phyloP scores from a whole-genome alignment of 2,329 filamentous ascomycete species.

The Grosmannia serpens region DNA sequence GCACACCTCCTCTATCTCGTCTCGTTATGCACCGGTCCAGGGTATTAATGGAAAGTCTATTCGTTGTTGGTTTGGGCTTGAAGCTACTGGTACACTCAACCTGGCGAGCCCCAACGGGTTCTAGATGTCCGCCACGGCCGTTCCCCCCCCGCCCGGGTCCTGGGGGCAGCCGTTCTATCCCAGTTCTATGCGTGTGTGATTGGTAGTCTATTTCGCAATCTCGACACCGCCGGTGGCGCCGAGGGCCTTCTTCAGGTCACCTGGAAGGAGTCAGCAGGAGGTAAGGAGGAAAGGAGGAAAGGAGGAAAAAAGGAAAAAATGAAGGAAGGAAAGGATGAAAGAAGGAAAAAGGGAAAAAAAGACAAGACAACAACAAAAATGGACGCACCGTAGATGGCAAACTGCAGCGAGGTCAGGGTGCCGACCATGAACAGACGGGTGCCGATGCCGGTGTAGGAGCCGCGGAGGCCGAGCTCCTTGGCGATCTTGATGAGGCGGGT shows the following conservation, averaged over 20 bases:
- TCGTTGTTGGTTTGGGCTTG: background rate
- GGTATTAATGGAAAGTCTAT: background rate
- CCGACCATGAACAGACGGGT: slow-evolving; percentile 46
- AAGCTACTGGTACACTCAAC: slow-evolving; percentile 3
- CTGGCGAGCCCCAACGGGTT: background rate
- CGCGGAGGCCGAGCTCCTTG: slow-evolving; percentile 63
- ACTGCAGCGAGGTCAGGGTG: slow-evolving; percentile 61
- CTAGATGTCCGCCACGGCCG: background rate
- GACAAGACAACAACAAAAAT: background rate
- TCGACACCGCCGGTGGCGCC: slow-evolving; percentile 68
- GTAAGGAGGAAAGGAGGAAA: too few relatives aligned
- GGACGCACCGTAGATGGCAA: slow-evolving; percentile 61
- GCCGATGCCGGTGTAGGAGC: slow-evolving; percentile 64
- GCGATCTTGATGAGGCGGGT: slow-evolving; percentile 69
- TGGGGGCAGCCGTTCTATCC: background rate
- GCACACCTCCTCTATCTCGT: background rate
- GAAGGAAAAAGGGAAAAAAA: background rate
- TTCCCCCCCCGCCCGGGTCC: background rate
- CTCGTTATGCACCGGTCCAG: background rate
- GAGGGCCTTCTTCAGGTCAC: slow-evolving; percentile 53
- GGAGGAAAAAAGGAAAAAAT: background rate
- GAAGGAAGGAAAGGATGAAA: background rate
- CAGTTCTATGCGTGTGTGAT: too few relatives aligned
- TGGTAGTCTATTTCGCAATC: slow-evolving; percentile 36
- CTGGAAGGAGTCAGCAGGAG: slow-evolving; percentile 14